Evolutionary conservation across 73 alveolate species (phyloP), one percentile per base, ranked within the genome.

Genomic region (Paramecium sonneborni): DNA sequence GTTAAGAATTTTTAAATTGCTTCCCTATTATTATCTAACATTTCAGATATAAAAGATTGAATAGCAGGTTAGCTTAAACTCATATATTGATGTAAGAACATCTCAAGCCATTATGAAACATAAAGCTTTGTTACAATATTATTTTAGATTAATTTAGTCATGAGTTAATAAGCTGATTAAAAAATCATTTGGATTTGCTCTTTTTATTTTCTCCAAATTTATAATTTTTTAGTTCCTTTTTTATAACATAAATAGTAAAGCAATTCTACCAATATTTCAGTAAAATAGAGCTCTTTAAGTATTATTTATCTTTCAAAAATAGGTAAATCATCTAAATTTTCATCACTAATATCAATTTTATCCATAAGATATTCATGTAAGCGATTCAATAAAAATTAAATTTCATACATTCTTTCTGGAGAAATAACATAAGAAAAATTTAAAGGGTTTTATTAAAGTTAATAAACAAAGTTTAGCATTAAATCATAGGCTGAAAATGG

Each of bases 21-120:
- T n/a, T 32, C 39, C 14, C 20, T 30, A 38, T 74, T 74, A 35
- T 74, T 38, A 74, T 74, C 87, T 43, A 74, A 74, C 87, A 74
- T 30, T 74, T 74, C 87, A 11, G 37, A 30, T 1, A 74, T 3
- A 37, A 24, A 35, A 2, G 39, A 4, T 38, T 74, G 21, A 5
- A 74, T 43, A 7, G 37, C 34, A 4, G 67, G 34, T 30, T 74
- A 24, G 34, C 20, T 38, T 30, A 74, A 15, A 35, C 28, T 34
- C 87, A 74, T 74, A 35, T 35, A 35, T 35, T 28, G 34, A 38
- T 74, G 87, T 10, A 74, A 21, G 12, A 74, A 74, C 58, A 74
- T 30, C 15, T 74, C 87, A 30, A 74, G 46, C 87, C 87, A 74
- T 74, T 74, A 74, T 1, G 87, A 74, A 8, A 38, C 58, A 18